Evolutionary conservation across 164 flowering plant species (phyloP), one percentile per base, ranked within the genome.

Genomic region (Vitis labrusca): DNA sequence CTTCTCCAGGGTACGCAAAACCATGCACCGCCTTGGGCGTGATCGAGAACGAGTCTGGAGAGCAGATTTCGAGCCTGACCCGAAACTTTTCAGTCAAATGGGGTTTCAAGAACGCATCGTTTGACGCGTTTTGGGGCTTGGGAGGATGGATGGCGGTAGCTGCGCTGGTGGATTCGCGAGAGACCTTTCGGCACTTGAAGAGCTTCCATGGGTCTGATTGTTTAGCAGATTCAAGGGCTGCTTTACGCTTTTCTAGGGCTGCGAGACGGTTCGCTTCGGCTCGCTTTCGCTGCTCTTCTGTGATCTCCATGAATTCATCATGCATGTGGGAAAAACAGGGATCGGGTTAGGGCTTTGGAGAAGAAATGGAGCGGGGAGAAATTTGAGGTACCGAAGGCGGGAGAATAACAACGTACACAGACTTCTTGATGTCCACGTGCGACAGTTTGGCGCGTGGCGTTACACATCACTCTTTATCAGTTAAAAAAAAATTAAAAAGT

Each of bases 221-320:
- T 55, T 30, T 17, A 32, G 52, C 29, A 44, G 77, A 55, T n/a
- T 65, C 73, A 10, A 49, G 9, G 27, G 68, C 16, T 1, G 88
- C 82, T 61, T 85, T 86, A 47, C 95, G 90, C 79, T 90, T 92
- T 23, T 85, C 93, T 3, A 92, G 67, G 30, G 97, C 97, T 0
- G 92, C 85, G 15, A 83, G 72, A 4, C 97, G 87, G 68, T 89
- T 95, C 11, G 88, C 82, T 77, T 95, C 98, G 5, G 89, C 88
- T 66, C 94, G 77, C 58, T 69, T 71, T 37, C 89, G 72, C 75
- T 92, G 96, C 58, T 90, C 94, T 53, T 92, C 98, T 0, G 93
- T 89, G 77, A 95, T 82, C 47, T 84, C 88, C 89, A 84, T 83
- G 55, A 1, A 23, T 23, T 23, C 27, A 23, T 23, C 27, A 23